A percentile compares a stretch with the other conserved stretches of the same genome.
phyloP scores from a whole-genome alignment of 441 rosid genomes.

The Pelargonium australe region DNA sequence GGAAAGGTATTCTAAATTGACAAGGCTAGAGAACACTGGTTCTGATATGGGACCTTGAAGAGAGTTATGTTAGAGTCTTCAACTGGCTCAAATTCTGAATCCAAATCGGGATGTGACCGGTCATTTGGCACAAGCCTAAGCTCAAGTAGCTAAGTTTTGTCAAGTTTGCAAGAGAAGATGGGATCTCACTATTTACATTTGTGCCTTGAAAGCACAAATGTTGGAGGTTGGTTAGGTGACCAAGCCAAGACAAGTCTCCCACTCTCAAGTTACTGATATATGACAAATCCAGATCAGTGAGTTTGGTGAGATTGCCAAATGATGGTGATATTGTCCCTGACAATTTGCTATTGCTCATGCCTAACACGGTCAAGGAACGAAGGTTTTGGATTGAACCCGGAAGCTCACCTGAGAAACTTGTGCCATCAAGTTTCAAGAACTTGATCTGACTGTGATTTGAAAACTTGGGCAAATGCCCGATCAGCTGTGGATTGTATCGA shows the following conservation, averaged over 20 bases:
- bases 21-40: neutral
- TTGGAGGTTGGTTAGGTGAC: no score
- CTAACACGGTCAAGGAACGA: neutral
- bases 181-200: no score
- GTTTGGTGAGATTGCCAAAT: conserved; percentile 14
- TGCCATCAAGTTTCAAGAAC: fast-evolving
- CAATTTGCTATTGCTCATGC: neutral
- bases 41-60: neutral
- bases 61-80: neutral
- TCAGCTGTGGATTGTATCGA: neutral
- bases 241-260: no score
- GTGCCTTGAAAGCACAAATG: no score
- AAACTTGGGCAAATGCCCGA: conserved; percentile 8
- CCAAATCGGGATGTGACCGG: no score
- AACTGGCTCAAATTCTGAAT: no score
- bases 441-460: conserved; percentile 3
- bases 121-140: no score
- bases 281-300: no score
- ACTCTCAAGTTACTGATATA: neutral
- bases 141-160: no score
- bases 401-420: conserved; percentile 19
- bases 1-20: neutral
- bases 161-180: no score
- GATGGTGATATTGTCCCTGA: conserved; percentile 15
- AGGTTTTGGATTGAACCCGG: conserved; percentile 19